Evolutionary conservation across 805 yeast species (phyloP), one percentile per base, ranked within the genome.

Genomic region (Cyberlindnera nakhonratchasimensis): DNA sequence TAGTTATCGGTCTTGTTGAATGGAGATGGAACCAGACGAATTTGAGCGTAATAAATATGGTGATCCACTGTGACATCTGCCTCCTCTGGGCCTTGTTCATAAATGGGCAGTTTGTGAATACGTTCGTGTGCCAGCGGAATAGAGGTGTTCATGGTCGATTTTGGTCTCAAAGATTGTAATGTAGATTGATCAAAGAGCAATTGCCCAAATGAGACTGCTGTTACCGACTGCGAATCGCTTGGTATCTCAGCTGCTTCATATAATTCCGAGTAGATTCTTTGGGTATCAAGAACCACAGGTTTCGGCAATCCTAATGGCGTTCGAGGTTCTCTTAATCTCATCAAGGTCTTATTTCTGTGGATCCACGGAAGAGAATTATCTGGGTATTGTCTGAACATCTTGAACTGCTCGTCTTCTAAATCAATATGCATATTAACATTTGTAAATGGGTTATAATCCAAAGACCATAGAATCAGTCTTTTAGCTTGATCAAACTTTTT

Each of bases 1-100:
- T 61, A 57, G 18, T 54, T 42, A 4, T 42, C 50, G 7, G 54
- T 51, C 6, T 50, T 50, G 46, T 53, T 46, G 52, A 63, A 61
- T 29, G 78, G 70, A 6, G 71, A 62, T 1, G 80, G 80, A 8
- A 67, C 52, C 39, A 75, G 70, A 50, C 67, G 69, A 43, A 76
- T 45, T 51, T 75, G 79, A 12, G 71, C 62, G 28, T 61, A 54
- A 48, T 71, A 69, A 4, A 54, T 37, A 34, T 61, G 64, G 30
- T 61, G 54, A 32, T 57, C 65, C 14, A 46, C 43, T 3, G 52
- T 44, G 6, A 24, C 18, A 24, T 51, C 55, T 2, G 39, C 17
- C 5, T 41, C 43, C 7, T 43, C 46, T 1, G 32, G 46, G 6
- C 42, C 44, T n/a, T 33, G 20, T 5, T 40, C 45, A n/a, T 21